A percentile compares a stretch with the other conserved stretches of the same genome.
phyloP scores from a whole-genome alignment of 805 yeast genomes.

The Kodamaea fukazawae region DNA sequence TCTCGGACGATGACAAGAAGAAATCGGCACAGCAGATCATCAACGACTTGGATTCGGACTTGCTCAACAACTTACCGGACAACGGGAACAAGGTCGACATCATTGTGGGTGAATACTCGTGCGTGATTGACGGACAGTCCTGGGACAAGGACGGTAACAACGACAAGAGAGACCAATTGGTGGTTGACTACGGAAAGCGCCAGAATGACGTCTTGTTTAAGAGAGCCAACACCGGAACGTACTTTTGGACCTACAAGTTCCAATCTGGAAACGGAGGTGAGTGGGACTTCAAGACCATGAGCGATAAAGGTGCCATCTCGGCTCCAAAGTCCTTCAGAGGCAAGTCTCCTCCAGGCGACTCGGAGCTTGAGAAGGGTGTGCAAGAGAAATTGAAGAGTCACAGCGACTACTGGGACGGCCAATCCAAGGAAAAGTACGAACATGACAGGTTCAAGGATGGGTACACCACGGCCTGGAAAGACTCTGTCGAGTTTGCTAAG shows the following conservation, averaged over 20 bases:
- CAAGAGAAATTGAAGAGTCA: constrained; percentile 46
- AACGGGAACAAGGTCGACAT: constrained; percentile 56
- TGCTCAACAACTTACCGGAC: constrained; percentile 48
- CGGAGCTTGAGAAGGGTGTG: constrained; percentile 40
- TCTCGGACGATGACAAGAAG: constrained; percentile 66
- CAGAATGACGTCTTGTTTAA: constrained; percentile 48
- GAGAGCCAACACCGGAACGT: constrained; percentile 67
- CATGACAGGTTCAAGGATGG: constrained; percentile 83
- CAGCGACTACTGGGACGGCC: constrained; percentile 63
- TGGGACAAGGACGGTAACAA: constrained; percentile 58
- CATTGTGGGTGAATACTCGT: constrained; percentile 86
- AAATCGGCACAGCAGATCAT: constrained; percentile 66
- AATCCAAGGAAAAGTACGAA: constrained; percentile 62
- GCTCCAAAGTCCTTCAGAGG: constrained; percentile 22
- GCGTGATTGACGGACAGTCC: constrained; percentile 73
- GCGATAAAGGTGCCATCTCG: constrained; percentile 50
- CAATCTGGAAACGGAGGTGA: constrained; percentile 91
- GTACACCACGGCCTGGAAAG: constrained; percentile 71
- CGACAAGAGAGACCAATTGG: constrained; percentile 50
- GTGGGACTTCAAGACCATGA: constrained; percentile 88
- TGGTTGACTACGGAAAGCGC: constrained; percentile 57
- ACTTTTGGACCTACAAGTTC: constrained; percentile 90
- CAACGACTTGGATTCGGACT: constrained; percentile 49
- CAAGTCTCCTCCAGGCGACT: constrained; percentile 36
- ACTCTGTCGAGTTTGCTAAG: constrained; percentile 63